phyloP scores from a whole-genome alignment of 2,329 filamentous ascomycete species.

The Calonectria honghensis region DNA sequence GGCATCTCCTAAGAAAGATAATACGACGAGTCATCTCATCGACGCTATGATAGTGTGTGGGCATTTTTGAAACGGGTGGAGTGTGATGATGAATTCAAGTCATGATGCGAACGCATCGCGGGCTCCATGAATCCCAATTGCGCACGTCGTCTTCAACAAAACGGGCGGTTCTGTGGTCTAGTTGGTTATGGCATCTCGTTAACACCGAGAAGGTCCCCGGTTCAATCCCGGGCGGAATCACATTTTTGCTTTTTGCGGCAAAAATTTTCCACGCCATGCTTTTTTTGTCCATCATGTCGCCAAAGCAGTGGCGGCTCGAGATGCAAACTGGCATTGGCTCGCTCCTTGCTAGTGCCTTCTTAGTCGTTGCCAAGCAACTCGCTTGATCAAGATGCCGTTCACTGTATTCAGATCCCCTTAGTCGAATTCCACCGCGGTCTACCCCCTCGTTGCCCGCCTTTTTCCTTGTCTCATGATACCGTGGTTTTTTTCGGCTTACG shows the following conservation, averaged over 20 bases:
- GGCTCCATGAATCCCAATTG: background rate
- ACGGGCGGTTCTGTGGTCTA: slow-evolving; percentile 56
- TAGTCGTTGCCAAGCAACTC: slow-evolving; percentile 7
- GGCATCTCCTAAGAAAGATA: slow-evolving; percentile 28
- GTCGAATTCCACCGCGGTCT: background rate
- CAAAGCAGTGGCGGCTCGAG: background rate
- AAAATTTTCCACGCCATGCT: background rate
- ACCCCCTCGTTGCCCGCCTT: background rate
- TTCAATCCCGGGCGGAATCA: slow-evolving; percentile 58
- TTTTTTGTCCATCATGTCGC: slow-evolving; percentile 6
- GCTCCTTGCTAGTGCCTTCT: background rate
- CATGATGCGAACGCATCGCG: background rate
- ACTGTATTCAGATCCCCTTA: background rate
- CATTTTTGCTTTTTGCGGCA: slow-evolving; percentile 40
- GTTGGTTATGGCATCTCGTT: slow-evolving; percentile 59
- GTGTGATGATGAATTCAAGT: background rate
- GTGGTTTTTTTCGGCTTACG: background rate
- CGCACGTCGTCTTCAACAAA: background rate
- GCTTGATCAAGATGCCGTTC: background rate
- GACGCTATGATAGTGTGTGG: background rate
- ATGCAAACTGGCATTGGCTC: background rate
- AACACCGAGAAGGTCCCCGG: slow-evolving; percentile 59
- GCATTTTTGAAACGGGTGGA: background rate
- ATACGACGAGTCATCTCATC: slow-evolving; percentile 17
- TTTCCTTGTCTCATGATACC: slow-evolving; percentile 9